Evolutionary conservation across 192 early-diverging fungal species (phyloP), one percentile per base, ranked within the genome.

Genomic region (Thamnidium elegans): DNA sequence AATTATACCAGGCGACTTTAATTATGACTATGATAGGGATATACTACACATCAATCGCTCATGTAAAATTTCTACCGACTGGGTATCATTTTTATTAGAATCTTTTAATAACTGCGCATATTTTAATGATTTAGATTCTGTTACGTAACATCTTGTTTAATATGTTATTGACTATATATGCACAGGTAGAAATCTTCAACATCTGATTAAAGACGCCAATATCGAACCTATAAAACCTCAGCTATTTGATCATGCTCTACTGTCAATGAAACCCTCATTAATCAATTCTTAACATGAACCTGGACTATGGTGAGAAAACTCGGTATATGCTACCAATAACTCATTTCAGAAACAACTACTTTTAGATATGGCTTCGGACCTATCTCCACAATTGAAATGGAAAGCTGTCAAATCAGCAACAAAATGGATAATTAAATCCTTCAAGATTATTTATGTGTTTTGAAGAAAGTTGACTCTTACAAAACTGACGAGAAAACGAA

Each of bases 91-190:
- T 10, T 30, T 52, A 26, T 20, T 11, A 7, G 50, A 20, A 17
- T 17, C 5, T 6, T 52, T 52, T 26, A 2, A 26, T 11, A 52
- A 52, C n/a, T 9, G 17, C 11, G 26, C 26, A 21, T 9, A 0
- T 26, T 26, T 20, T 26, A 52, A 52, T 52, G 21, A 26, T 26
- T 3, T 26, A 6, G 3, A 52, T 17, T 26, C 17, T n/a, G 14
- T 31, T 4, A 3, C 10, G 53, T 7, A 55, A 15, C 6, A 9
- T 17, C 23, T 2, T 1, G 0, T 13, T 23, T 11, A 7, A 0
- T 34, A 30, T 4, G 30, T 31, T 55, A 55, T 55, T n/a, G 53
- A 55, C 11, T 55, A 31, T n/a, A 30, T 55, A 15, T 55, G 13
- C 14, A 8, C 23, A 21, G 4, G 20, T 54, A 10, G 13, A 0